Evolutionary conservation across 306 rosid species (phyloP), one percentile per base, ranked within the genome.

Genomic region (Quercus alba): DNA sequence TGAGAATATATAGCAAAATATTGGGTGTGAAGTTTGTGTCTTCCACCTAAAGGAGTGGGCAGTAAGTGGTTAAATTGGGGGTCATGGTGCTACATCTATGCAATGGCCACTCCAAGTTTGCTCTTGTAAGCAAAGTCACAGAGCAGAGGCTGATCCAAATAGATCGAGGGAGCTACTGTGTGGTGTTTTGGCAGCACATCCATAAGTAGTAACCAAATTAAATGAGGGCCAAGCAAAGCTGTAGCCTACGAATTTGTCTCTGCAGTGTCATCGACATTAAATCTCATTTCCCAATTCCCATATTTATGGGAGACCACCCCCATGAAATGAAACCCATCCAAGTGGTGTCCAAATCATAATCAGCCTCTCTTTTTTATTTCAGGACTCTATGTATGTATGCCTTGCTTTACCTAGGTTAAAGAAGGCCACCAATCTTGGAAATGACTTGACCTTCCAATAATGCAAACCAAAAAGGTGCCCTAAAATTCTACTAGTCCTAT

Each of bases 341-440:
- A 77, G 87, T 84, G 86, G 73, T 73, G 74, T 84, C 86, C 86
- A 35, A 35, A 35, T 35, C 41, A 35, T 75, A 56, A 61, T 87
- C 89, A 80, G 20, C 76, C 57, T 14, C 77, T 56, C 49, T 46
- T 56, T 44, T 74, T 69, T 35, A 6, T 23, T 59, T 56, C 46
- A 38, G 80, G 52, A 35, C 41, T 35, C 41, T 35, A 6, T 35
- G 2, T 6, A 33, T 26, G 28, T 33, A 33, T 30, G 51, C 26
- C 56, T 6, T 62, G 68, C 51, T 70, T 77, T 62, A 79, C 81
- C 67, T 80, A 61, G 59, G 68, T 35, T 38, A 44, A 21, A 25
- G 12, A 12, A 73, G 52, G 26, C 56, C 57, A 52, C 19, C 33
- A 9, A 46, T 52, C 31, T 26, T 19, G 17, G 66, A 70, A 51